Percentiles rank a stretch among this genome's conserved stretches.
phyloP scores from a whole-genome alignment of 352 stramenopile genomes.

The Globisporangium radiosum region DNA sequence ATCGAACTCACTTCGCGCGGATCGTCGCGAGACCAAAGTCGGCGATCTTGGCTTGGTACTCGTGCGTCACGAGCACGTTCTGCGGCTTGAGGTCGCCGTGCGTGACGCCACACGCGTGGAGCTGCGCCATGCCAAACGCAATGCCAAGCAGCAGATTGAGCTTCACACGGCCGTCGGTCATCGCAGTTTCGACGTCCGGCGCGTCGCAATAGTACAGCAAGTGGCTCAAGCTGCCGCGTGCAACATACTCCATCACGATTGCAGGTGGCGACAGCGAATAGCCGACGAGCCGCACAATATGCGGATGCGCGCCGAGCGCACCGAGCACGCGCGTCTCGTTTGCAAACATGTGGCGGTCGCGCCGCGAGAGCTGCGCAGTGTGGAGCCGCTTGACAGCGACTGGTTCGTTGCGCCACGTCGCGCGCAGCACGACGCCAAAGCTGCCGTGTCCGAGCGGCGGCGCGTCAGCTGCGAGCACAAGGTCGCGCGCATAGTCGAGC shows the following conservation, averaged over 20 bases:
- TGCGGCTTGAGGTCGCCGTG: constrained; percentile 62
- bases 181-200: constrained; percentile 18
- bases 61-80: constrained; percentile 59
- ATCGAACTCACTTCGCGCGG: no score
- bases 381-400: constrained; percentile 38
- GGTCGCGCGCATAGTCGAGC: constrained; percentile 18
- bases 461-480: constrained; percentile 13
- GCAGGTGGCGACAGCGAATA: constrained; percentile 23
- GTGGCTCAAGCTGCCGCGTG: constrained; percentile 16
- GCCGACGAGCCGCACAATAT: constrained; percentile 27
- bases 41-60: constrained; percentile 75
- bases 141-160: constrained; percentile 26
- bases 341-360: constrained; percentile 28
- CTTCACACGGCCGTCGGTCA: constrained; percentile 34
- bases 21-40: constrained; percentile 47
- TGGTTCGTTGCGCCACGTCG: constrained; percentile 12
- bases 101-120: constrained; percentile 34
- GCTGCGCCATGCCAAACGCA: constrained; percentile 25
- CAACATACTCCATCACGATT: constrained; percentile 34
- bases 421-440: constrained; percentile 24
- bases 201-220: constrained; percentile 3
- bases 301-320: constrained; percentile 28
- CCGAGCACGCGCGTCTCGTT: constrained; percentile 26
- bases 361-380: constrained; percentile 22
- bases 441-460: constrained; percentile 19